Evolutionary conservation across 148 eudicot species (phyloP).

Genomic region (Pouteria glomerata): DNA sequence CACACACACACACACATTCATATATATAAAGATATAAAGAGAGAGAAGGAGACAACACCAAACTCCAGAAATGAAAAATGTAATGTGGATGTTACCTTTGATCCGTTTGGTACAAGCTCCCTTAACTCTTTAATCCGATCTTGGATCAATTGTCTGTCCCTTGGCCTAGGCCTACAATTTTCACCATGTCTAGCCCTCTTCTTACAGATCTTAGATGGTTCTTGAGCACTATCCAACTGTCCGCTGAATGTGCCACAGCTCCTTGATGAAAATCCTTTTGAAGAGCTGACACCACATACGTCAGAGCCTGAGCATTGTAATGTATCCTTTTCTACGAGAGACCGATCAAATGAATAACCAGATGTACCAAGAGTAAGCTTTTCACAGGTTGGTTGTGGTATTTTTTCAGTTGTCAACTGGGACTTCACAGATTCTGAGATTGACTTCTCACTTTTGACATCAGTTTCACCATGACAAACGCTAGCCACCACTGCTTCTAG

Average conservation of each 20-base stretch:
- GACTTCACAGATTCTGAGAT: constrained; percentile 37
- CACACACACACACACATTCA: background rate
- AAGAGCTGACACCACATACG: constrained; percentile 38
- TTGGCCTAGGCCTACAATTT: constrained; percentile 83
- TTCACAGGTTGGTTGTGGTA: constrained; percentile 45
- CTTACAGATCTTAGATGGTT: constrained; percentile 40
- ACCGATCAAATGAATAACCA: constrained; percentile 49
- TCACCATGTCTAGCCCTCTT: constrained; percentile 87
- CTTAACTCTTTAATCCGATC: constrained; percentile 89
- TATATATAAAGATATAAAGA: background rate
- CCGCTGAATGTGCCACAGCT: constrained; percentile 50
- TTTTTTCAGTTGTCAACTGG: constrained; percentile 51
- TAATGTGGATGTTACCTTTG: constrained; percentile 47
- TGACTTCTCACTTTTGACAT: constrained; percentile 30
- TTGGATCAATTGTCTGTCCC: constrained; percentile 93
- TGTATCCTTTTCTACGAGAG: constrained; percentile 40
- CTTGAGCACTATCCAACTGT: constrained; percentile 37
- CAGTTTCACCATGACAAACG: constrained; percentile 33
- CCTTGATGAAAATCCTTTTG: constrained; percentile 35
- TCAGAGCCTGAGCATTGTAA: constrained; percentile 53
- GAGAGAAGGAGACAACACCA: background rate
- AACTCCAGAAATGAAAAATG: background rate
- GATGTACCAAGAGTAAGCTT: constrained; percentile 45
- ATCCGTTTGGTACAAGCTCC: constrained; percentile 84
- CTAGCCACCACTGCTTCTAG: constrained; percentile 85